These are phyloP conservation scores for Epichloe uncinata DNA, from an alignment of 2,329 filamentous ascomycete species.

Conservation along the genomic window DNA sequence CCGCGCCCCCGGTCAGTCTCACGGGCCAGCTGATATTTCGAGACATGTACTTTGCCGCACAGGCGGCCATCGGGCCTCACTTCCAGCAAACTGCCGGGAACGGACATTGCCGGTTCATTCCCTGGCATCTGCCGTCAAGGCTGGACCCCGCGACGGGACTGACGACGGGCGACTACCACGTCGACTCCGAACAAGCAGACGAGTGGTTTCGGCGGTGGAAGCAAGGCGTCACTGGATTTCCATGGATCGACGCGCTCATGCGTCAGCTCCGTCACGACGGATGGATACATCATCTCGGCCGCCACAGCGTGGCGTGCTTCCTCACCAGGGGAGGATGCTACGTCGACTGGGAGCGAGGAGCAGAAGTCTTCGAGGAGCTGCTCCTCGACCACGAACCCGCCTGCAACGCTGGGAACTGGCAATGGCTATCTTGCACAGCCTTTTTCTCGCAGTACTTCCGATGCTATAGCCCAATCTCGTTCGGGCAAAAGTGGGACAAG, in stretches of 20 bases:
- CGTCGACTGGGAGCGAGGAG: conserved; percentile 65
- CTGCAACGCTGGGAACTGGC: conserved; percentile 66
- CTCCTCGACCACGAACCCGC: conserved; percentile 63
- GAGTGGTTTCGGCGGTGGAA: conserved; percentile 57
- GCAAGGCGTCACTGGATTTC: conserved; percentile 57
- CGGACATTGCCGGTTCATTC: conserved; percentile 56
- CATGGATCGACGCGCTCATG: conserved; percentile 73
- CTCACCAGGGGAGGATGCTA: conserved; percentile 70
- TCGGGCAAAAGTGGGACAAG: conserved; percentile 64
- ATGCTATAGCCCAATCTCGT: conserved; percentile 56
- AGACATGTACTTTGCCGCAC: conserved; percentile 74
- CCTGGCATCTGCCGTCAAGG: conserved; percentile 62
- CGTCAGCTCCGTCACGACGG: conserved; percentile 57
- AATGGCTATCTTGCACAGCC: conserved; percentile 63
- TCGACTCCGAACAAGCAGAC: conserved; percentile 51
- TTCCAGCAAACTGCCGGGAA: conserved; percentile 57
- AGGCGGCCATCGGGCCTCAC: conserved; percentile 49
- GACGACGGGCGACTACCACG: conserved; percentile 46
- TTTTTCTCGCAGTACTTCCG: conserved; percentile 63
- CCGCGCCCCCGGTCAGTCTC: conserved; percentile 56
- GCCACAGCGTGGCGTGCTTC: conserved; percentile 69
- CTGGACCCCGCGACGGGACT: conserved; percentile 29
- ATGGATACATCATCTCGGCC: conserved; percentile 69
- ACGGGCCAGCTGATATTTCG: conserved; percentile 63
- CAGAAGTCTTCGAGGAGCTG: conserved; percentile 65